A percentile compares a stretch with the other conserved stretches of the same genome.
These are phyloP conservation scores for Trichoderma breve DNA, from an alignment of 2,329 filamentous ascomycete species.

Conservation along the genomic window DNA sequence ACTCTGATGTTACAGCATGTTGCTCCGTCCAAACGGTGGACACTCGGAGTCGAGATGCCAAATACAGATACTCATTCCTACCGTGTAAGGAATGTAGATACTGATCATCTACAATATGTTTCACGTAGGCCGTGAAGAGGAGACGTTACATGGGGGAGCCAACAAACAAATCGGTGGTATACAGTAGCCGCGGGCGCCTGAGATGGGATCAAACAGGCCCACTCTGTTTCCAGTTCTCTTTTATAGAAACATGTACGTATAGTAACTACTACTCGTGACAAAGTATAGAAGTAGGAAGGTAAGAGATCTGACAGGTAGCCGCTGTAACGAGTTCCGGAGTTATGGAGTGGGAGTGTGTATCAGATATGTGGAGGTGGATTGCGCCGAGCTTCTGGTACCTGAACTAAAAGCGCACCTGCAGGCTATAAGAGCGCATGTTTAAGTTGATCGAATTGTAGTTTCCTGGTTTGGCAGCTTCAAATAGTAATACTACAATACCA, in stretches of 20 bases:
- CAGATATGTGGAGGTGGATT: not conserved
- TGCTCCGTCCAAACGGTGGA: not conserved
- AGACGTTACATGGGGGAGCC: not conserved
- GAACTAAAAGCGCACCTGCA: not conserved
- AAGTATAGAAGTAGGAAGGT: not conserved
- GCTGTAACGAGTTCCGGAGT: not conserved
- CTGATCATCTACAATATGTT: not conserved
- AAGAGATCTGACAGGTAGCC: not conserved
- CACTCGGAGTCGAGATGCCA: not conserved
- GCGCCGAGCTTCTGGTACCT: not conserved
- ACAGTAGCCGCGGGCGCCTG: not conserved
- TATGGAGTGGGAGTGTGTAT: not conserved
- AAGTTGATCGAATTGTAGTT: not conserved
- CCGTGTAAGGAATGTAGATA: not conserved
- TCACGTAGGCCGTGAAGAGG: not conserved
- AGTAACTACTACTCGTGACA: not conserved
- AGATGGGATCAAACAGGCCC: not conserved
- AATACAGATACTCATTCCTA: not conserved
- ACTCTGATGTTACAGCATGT: not conserved
- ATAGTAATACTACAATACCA: not conserved
- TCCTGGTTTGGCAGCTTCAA: constrained; percentile 4
- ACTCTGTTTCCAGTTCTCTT: not conserved
- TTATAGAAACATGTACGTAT: not conserved
- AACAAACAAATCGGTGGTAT: not conserved
- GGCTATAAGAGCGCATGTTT: not conserved